Evolutionary conservation across 768 basidiomycete species (phyloP), one percentile per base, ranked within the genome.

Genomic region (Suillus alpinus): DNA sequence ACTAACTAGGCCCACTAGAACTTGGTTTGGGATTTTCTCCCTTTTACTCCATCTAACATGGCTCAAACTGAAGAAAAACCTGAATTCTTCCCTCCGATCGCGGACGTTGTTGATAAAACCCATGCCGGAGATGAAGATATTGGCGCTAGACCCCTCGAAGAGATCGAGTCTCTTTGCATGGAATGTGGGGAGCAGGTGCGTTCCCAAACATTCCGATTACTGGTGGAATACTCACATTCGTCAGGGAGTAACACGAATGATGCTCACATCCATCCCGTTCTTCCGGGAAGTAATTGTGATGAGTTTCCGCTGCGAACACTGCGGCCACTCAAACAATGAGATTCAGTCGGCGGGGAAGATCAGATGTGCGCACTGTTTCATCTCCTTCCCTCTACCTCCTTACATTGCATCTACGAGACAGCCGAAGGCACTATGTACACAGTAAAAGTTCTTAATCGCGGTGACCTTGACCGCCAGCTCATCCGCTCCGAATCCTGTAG

Each of bases 231-330:
- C 32, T 40, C 43, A 47, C 18, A 2, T 37, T 2, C 34, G 14
- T 66, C 80, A 98, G 94, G 96, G 96, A 36, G 77, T 80, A 13
- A 99, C 97, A 0, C 80, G 94, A 46, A 75, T 99, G 67, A 84
- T 99, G 67, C 79, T 99, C 53, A 98, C 95, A 0, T 86, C 88
- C 3, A 99, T 99, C 53, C 97, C 97, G 0, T 98, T 87, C 79
- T 98, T 98, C 80, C 81, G 86, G 49, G 93, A 99, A 73, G 88
- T 98, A 56, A 91, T 99, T 64, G 86, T 98, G 62, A 94, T 96
- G 87, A 95, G 94, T 41, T 99, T 99, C 79, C 84, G 89, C 59
- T 99, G 97, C 71, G 93, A 96, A 60, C 88, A 94, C 68, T 99
- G 97, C 67, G 95, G 94, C 9, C 75, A 81, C 64, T 73, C 81